A percentile compares a stretch with the other conserved stretches of the same genome.
phyloP scores from a whole-genome alignment of 208 protist species.

The Leishmania turanica region DNA sequence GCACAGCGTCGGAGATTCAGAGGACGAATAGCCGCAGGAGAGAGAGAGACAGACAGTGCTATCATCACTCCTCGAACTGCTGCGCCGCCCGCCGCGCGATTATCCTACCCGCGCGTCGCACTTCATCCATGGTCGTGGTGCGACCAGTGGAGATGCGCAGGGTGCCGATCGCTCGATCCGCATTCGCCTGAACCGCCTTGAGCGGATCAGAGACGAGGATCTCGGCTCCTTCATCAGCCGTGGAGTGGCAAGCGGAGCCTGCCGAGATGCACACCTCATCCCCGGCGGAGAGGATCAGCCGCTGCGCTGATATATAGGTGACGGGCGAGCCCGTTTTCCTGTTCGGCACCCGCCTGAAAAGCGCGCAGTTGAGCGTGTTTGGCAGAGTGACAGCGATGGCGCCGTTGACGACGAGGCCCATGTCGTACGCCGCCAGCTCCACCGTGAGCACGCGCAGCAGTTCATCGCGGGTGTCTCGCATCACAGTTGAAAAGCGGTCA shows the following conservation, averaged over 20 bases:
- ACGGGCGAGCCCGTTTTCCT: slow-evolving; percentile 23
- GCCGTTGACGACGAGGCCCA: slow-evolving; percentile 80
- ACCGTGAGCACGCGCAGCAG: slow-evolving; percentile 49
- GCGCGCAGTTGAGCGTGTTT: slow-evolving; percentile 87
- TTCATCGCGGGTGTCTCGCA: slow-evolving; percentile 69
- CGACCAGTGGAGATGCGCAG: slow-evolving; percentile 80
- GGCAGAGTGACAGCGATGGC: slow-evolving; percentile 51
- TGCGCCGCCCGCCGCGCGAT: slow-evolving; percentile 75
- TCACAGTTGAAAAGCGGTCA: slow-evolving; percentile 33
- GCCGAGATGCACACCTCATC: slow-evolving; percentile 85
- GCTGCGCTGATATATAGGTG: slow-evolving; percentile 77
- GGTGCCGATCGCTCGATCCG: slow-evolving; percentile 70
- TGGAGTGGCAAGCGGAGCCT: slow-evolving; percentile 85
- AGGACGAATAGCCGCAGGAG: not conserved
- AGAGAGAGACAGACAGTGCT: not conserved
- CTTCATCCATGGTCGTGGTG: slow-evolving; percentile 67
- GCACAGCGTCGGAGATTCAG: not conserved
- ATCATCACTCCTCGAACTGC: slow-evolving; percentile 69
- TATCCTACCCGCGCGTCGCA: slow-evolving; percentile 63
- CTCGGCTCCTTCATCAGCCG: slow-evolving; percentile 37
- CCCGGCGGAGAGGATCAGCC: slow-evolving; percentile 61
- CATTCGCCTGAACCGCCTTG: slow-evolving; percentile 55
- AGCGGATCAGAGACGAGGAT: slow-evolving; percentile 74
- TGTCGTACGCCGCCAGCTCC: slow-evolving; percentile 56
- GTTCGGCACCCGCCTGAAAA: slow-evolving; percentile 57